Conservation (phyloP, 345 rosid genomes). For the Draba incana region DNA sequence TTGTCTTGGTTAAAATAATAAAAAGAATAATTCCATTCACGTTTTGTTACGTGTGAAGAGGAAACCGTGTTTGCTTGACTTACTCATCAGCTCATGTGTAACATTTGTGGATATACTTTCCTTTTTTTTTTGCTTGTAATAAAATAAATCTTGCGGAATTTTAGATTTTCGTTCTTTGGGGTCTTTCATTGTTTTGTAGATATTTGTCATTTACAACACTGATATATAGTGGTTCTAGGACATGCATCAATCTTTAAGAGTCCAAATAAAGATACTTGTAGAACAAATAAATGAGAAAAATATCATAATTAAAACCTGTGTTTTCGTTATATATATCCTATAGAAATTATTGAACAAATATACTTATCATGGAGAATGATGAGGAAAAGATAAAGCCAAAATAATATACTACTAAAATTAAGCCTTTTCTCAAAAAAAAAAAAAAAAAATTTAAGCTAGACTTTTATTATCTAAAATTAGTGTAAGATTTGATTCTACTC, state of each 20-base stretch:
- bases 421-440: too few relatives aligned
- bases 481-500: too few relatives aligned
- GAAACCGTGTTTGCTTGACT: slow-evolving; percentile 45
- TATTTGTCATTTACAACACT: background rate
- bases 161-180: background rate
- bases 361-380: too few relatives aligned
- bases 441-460: too few relatives aligned
- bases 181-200: background rate
- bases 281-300: background rate
- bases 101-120: slow-evolving; percentile 21
- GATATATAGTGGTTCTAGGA: background rate
- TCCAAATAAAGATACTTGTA: background rate
- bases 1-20: background rate
- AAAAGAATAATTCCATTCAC: slow-evolving; percentile 39
- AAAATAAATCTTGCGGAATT: slow-evolving; percentile 10
- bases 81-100: slow-evolving; percentile 27
- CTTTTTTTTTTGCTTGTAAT: slow-evolving; percentile 16
- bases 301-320: too few relatives aligned
- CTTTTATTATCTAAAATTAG: too few relatives aligned
- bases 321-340: too few relatives aligned
- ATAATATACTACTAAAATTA: too few relatives aligned
- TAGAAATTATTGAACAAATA: too few relatives aligned
- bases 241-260: background rate
- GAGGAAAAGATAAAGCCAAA: too few relatives aligned
- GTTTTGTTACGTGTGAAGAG: slow-evolving; percentile 31